phyloP scores from a whole-genome alignment of 176 grass and related monocot genomes.

The Oryza nivara region DNA sequence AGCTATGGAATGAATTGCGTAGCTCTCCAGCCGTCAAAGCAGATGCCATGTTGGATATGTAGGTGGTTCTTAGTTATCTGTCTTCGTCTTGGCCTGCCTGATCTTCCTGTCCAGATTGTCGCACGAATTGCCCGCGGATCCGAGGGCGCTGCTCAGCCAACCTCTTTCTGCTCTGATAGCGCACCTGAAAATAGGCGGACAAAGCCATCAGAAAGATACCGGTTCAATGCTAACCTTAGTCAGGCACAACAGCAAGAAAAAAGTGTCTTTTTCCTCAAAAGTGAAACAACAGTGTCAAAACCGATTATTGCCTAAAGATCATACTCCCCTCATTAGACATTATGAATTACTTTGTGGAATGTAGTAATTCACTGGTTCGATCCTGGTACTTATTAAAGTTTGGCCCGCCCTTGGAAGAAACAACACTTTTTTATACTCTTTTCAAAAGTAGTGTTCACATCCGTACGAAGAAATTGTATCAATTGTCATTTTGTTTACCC shows the following conservation, averaged over 20 bases:
- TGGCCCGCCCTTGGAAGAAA: not conserved
- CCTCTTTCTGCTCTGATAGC: slow-evolving; percentile 93
- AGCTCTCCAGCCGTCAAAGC: slow-evolving; percentile 1
- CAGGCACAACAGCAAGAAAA: not conserved
- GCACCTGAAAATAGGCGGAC: slow-evolving; percentile 61
- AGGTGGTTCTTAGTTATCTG: slow-evolving; percentile 49
- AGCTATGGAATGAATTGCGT: slow-evolving; percentile 37
- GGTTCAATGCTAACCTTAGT: not conserved
- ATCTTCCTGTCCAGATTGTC: slow-evolving; percentile 59
- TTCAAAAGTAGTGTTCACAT: not conserved
- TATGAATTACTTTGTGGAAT: not conserved
- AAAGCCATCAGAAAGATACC: slow-evolving; percentile 52
- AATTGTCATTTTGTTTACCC: slow-evolving; percentile 9
- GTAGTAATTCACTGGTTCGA: not conserved
- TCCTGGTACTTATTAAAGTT: not conserved
- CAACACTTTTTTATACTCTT: not conserved
- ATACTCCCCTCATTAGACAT: not conserved
- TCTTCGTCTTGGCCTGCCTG: slow-evolving; percentile 42
- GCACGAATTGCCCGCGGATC: slow-evolving; percentile 80
- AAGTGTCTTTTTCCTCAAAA: not conserved
- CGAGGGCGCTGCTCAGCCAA: slow-evolving; percentile 81
- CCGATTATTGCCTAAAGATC: not conserved
- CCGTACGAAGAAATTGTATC: not conserved
- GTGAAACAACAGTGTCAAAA: not conserved
- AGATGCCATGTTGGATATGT: slow-evolving; percentile 7